phyloP scores from a whole-genome alignment of 345 rosid genomes.

The Salix suchowensis region DNA sequence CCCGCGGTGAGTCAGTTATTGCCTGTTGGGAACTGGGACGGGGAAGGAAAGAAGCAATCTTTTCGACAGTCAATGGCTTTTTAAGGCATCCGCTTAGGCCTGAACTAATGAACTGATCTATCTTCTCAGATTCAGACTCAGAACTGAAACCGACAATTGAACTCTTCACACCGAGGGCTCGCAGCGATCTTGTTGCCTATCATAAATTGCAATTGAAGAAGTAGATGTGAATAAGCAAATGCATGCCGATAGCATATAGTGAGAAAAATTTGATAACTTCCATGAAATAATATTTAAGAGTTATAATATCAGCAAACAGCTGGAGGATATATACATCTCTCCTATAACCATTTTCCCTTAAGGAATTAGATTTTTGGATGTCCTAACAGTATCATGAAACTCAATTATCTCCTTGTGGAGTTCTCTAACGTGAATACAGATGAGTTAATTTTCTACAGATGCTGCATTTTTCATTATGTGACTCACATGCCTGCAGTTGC shows the following conservation, averaged over 20 bases:
- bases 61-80: not conserved
- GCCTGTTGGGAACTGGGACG: not conserved
- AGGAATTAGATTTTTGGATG: too few species aligned
- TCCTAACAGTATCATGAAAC: not conserved
- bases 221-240: not conserved
- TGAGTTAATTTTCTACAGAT: not conserved
- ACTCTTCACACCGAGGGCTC: not conserved
- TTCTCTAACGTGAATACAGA: not conserved
- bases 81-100: not conserved
- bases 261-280: not conserved
- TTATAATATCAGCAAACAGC: not conserved
- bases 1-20: not conserved
- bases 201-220: not conserved
- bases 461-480: not conserved
- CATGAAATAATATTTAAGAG: not conserved
- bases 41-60: not conserved
- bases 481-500: not conserved
- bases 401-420: not conserved
- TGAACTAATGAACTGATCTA: not conserved
- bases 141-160: not conserved
- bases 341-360: too few species aligned
- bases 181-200: not conserved
- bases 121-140: not conserved
- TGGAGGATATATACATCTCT: not conserved
- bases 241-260: not conserved